These are phyloP conservation scores for Pyrenula massariospora DNA, from an alignment of 495 filamentous ascomycete species.

Conservation along the genomic window DNA sequence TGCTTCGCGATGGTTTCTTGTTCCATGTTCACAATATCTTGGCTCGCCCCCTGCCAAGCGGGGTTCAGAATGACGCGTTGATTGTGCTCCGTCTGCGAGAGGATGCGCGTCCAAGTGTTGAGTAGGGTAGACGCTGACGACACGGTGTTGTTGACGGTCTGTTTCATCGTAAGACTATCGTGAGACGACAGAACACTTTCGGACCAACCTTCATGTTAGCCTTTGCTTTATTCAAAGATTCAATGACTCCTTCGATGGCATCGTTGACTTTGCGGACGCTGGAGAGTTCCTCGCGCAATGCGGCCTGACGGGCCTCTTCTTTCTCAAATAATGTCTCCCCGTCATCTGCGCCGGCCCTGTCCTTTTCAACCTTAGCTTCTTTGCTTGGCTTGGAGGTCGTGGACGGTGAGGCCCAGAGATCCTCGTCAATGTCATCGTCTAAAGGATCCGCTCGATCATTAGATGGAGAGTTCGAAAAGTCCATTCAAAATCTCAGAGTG, in stretches of 20 bases:
- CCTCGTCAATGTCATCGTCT: not conserved
- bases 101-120: constrained; percentile 89
- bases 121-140: constrained; percentile 84
- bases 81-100: constrained; percentile 94
- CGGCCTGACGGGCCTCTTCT: constrained; percentile 60
- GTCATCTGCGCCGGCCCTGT: constrained; percentile 13
- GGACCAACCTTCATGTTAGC: constrained; percentile 76
- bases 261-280: constrained; percentile 75
- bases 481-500: not conserved
- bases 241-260: constrained; percentile 73
- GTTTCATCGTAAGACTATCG: constrained; percentile 1
- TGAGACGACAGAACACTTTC: not conserved
- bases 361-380: not conserved
- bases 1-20: constrained; percentile 57
- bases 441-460: not conserved
- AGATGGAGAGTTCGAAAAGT: not conserved
- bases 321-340: constrained; percentile 47
- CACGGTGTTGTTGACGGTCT: constrained; percentile 82
- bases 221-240: constrained; percentile 67
- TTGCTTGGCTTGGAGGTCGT: not conserved
- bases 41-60: constrained; percentile 76
- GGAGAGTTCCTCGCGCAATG: constrained; percentile 66
- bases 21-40: constrained; percentile 75
- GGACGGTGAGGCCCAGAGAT: not conserved
- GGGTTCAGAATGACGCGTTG: constrained; percentile 83